phyloP scores from a whole-genome alignment of 208 protist species.

The Leishmania amazonensis region DNA sequence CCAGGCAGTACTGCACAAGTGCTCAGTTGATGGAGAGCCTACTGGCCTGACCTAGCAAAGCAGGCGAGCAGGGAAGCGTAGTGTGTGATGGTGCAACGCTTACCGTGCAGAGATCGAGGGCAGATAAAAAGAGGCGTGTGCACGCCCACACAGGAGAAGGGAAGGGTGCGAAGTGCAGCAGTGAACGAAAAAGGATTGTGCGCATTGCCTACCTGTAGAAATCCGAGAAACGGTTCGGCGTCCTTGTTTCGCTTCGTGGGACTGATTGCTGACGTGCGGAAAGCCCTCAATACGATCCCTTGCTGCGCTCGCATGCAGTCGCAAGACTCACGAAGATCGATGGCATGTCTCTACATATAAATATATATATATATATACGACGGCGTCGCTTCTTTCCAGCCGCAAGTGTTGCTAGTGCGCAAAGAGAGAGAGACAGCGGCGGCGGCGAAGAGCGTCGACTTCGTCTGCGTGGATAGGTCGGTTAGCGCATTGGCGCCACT shows the following conservation, averaged over 20 bases:
- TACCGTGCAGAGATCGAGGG: background rate
- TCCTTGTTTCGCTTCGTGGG: no score
- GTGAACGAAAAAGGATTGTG: background rate
- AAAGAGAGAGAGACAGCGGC: background rate
- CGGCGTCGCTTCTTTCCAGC: background rate
- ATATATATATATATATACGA: no score
- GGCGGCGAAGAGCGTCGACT: background rate
- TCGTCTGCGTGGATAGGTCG: background rate
- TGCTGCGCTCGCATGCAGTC: background rate
- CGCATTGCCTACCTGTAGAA: no score
- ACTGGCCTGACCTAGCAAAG: background rate
- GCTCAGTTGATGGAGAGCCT: background rate
- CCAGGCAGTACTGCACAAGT: background rate
- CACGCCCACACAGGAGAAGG: background rate
- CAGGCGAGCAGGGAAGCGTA: background rate
- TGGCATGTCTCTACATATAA: background rate
- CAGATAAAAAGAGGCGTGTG: background rate
- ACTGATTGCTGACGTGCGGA: background rate
- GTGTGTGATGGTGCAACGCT: background rate
- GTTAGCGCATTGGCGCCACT: background rate
- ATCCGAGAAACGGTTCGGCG: no score
- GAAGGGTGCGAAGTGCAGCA: background rate
- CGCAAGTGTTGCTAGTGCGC: background rate
- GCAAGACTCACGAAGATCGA: background rate
- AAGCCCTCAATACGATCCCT: background rate